Percentiles rank a stretch among this genome's conserved stretches.
phyloP scores from a whole-genome alignment of 768 basidiomycete genomes.

The Boletus rubroflammeus region DNA sequence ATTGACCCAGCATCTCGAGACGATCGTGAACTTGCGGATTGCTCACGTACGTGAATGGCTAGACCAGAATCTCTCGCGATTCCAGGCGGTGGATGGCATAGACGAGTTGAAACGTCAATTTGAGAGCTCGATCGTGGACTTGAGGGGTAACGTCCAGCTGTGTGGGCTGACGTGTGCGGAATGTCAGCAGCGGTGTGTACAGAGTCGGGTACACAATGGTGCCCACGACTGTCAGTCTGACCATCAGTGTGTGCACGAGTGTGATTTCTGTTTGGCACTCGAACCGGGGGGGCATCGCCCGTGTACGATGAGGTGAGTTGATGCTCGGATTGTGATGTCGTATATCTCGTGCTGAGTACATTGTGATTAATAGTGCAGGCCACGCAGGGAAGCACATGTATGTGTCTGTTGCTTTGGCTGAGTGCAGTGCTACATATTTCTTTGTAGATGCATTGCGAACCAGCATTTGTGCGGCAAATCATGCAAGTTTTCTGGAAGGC shows the following conservation, averaged over 20 bases:
- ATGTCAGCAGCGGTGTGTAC: conserved; percentile 51
- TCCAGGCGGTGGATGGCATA: conserved; percentile 35
- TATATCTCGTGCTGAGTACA: background rate
- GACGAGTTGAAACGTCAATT: conserved; percentile 43
- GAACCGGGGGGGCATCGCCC: conserved; percentile 30
- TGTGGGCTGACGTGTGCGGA: conserved; percentile 46
- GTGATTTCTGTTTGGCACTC: conserved; percentile 36
- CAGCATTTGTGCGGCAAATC: conserved; percentile 53
- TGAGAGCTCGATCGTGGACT: conserved; percentile 40
- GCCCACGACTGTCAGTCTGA: conserved; percentile 49
- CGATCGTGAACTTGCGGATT: conserved; percentile 41
- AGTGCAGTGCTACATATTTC: background rate
- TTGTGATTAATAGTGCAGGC: conserved; percentile 47
- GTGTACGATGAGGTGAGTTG: conserved; percentile 48
- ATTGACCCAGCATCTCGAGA: conserved; percentile 38
- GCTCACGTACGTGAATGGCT: conserved; percentile 52
- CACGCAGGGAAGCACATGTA: conserved; percentile 56
- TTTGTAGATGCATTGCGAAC: conserved; percentile 47
- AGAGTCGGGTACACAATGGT: conserved; percentile 41
- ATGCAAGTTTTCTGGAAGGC: conserved; percentile 43
- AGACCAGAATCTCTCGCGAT: conserved; percentile 44
- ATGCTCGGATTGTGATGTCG: background rate
- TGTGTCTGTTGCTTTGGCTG: conserved; percentile 1
- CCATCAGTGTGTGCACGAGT: conserved; percentile 44
- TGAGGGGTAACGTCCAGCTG: conserved; percentile 44